Percentiles rank a stretch among this genome's conserved stretches.
phyloP scores from a whole-genome alignment of 306 rosid genomes.

The Gleditsia sinensis region DNA sequence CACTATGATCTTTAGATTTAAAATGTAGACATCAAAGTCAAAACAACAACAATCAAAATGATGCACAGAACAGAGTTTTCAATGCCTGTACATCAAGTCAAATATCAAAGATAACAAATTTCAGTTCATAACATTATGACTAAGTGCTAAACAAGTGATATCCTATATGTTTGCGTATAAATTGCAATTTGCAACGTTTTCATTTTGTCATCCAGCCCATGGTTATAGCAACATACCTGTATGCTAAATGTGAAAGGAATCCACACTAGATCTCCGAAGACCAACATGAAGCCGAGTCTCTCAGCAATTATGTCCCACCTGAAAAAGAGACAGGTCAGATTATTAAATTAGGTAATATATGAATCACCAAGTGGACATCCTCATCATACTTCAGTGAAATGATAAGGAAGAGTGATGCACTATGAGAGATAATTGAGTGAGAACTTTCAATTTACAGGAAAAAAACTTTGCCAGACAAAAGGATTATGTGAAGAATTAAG shows the following conservation, averaged over 20 bases:
- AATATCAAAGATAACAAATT: not conserved
- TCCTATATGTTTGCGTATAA: conserved; percentile 11
- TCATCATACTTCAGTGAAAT: not conserved
- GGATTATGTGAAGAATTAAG: not conserved
- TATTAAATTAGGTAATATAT: conserved; percentile 8
- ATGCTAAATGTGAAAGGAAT: conserved; percentile 95
- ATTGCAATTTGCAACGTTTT: conserved; percentile 3
- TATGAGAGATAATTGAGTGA: not conserved
- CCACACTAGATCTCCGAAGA: conserved; percentile 98
- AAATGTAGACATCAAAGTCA: not conserved
- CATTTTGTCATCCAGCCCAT: conserved; percentile 1
- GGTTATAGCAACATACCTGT: conserved; percentile 57
- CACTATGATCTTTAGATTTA: not conserved
- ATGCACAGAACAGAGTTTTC: not conserved
- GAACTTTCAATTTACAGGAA: not conserved
- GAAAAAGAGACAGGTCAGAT: conserved; percentile 27
- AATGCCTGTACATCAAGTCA: not conserved
- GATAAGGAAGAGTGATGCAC: conserved; percentile 10
- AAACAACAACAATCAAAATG: not conserved
- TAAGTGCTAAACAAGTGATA: not conserved
- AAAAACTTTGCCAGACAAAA: not conserved
- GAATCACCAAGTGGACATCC: conserved; percentile 15
- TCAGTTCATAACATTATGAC: not conserved
- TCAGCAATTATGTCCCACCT: conserved; percentile 99
- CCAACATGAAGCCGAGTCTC: conserved; percentile 96